Percentiles rank a stretch among this genome's conserved stretches.
Conservation (phyloP, 768 basidiomycete genomes). For the Auriscalpium microsporum region DNA sequence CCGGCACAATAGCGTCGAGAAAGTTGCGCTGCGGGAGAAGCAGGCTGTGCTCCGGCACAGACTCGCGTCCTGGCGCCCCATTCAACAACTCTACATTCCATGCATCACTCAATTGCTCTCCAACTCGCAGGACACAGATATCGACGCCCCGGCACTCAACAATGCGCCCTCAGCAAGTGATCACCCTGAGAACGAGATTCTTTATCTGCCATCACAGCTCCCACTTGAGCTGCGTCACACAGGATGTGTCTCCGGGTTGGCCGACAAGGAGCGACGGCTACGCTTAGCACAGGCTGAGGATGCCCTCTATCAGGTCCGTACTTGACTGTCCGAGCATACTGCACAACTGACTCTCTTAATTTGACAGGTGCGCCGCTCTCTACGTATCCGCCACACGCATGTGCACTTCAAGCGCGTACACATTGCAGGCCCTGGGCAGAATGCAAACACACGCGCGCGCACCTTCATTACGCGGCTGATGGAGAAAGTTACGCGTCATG, state of each 20-base stretch:
- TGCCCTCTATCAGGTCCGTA: background rate
- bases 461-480: background rate
- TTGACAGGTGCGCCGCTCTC: no score
- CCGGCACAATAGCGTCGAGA: background rate
- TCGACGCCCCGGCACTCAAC: background rate
- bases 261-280: background rate
- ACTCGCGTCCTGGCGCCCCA: background rate
- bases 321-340: no score
- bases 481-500: background rate
- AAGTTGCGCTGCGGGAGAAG: background rate
- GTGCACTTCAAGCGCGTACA: background rate
- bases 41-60: background rate
- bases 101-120: background rate
- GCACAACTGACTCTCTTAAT: no score
- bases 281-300: background rate
- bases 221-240: background rate
- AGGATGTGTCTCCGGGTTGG: background rate
- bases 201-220: background rate
- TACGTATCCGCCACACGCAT: background rate
- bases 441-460: background rate
- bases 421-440: background rate
- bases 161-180: background rate
- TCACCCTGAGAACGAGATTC: background rate
- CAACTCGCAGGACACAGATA: background rate
- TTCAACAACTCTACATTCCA: background rate